Base-by-base conservation (phyloP, 495 filamentous ascomycete genomes). In the Apodospora peruviana region DNA sequence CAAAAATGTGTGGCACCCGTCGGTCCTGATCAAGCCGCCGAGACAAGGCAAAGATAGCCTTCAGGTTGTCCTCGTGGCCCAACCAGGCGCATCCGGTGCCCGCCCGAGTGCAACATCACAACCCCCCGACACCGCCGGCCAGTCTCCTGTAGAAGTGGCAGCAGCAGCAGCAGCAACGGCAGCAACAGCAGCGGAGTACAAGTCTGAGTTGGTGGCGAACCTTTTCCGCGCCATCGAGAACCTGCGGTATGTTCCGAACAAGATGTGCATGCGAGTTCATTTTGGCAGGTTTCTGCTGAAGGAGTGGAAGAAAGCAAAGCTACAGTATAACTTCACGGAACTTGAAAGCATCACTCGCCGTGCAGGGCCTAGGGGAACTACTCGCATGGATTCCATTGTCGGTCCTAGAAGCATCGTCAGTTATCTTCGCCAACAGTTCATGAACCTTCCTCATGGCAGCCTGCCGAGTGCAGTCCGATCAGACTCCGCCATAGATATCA, bases 211-310 rank as follows among this genome's bases (percentile, higher is more conserved):
- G 1, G 11, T 22, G 2, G 7, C 22, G 4, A 38, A 36, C 1
- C 37, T 64, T 10, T 19, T 47, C 16, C n/a, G 18, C 5, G 19
- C 32, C 1, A 24, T 46, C 3, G 21, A 16, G 0, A 40, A 43
- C 10, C 25, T 67, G 40, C 34, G 42, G 5, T 21, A 47, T 7
- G 19, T 51, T 7, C 53, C 59, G 4, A 60, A 53, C 42, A 51
- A 51, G 39, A 63, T 68, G 56, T 48, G 47, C 5, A 65, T 88
- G 74, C 71, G 77, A 18, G 69, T 84, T 3, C 67, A 74, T 25
- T 75, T 87, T 37, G 85, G 84, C 0, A 64, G 68, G 0, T 69
- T 81, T 22, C 52, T 73, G 7, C 62, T 87, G 12, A 61, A 64
- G 8, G 52, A 62, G 12, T 84, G 75, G 32, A 62, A 62, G 11